Conservation (phyloP, 345 rosid species). For the Camelina hispida region DNA sequence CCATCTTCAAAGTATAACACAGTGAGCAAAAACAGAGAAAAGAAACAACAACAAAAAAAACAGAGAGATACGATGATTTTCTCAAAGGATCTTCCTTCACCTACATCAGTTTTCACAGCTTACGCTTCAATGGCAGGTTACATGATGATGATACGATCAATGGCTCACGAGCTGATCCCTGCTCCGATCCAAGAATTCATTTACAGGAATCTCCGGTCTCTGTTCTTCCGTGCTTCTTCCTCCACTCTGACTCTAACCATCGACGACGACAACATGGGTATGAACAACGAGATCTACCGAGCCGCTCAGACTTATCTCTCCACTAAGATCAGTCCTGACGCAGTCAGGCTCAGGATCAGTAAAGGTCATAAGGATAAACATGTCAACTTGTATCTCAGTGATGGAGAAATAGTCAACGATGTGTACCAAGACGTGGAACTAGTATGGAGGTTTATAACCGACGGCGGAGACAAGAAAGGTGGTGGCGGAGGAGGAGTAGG, state of each 20-base stretch:
- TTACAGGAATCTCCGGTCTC: slow-evolving; percentile 39
- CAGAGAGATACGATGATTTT: slow-evolving; percentile 48
- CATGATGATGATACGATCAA: slow-evolving; percentile 56
- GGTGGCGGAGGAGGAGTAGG: slow-evolving; percentile 26
- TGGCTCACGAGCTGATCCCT: slow-evolving; percentile 59
- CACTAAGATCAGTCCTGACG: slow-evolving; percentile 59
- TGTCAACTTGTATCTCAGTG: slow-evolving; percentile 53
- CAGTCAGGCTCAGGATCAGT: slow-evolving; percentile 52
- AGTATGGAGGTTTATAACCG: slow-evolving; percentile 51
- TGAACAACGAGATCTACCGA: slow-evolving; percentile 55
- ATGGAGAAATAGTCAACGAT: slow-evolving; percentile 57
- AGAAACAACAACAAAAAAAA: too few species aligned
- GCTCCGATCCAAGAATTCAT: slow-evolving; percentile 49
- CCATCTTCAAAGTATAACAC: slow-evolving; percentile 24
- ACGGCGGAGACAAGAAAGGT: slow-evolving; percentile 31
- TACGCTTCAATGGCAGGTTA: slow-evolving; percentile 69
- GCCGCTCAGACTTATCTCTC: slow-evolving; percentile 59
- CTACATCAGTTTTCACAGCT: slow-evolving; percentile 59
- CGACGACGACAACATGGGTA: slow-evolving; percentile 52
- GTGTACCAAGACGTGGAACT: slow-evolving; percentile 51
- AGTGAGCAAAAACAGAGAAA: not conserved
- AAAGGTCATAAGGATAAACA: slow-evolving; percentile 56
- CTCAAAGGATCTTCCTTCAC: slow-evolving; percentile 52
- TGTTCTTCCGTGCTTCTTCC: slow-evolving; percentile 51
- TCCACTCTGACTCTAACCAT: slow-evolving; percentile 50